These are phyloP conservation scores for Fusarium incarnatum DNA, from an alignment of 2,329 filamentous ascomycete species.

Conservation along the genomic window DNA sequence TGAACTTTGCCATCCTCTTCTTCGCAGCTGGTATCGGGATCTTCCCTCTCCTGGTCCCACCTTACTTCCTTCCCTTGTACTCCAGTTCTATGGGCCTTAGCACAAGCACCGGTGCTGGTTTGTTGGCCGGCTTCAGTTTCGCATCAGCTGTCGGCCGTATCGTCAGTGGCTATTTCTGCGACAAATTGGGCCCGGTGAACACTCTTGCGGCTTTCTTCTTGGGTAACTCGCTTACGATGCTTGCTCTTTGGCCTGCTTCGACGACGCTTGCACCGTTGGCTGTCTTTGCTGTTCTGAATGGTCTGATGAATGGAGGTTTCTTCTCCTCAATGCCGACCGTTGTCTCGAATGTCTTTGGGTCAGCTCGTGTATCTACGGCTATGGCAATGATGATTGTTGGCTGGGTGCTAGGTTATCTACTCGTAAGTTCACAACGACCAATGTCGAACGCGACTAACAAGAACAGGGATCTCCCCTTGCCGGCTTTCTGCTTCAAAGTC, in stretches of 20 bases:
- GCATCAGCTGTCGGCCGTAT: conserved; percentile 69
- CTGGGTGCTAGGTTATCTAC: conserved; percentile 71
- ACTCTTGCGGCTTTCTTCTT: conserved; percentile 63
- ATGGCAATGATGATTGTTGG: conserved; percentile 72
- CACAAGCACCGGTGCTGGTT: conserved; percentile 63
- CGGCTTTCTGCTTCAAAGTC: conserved; percentile 67
- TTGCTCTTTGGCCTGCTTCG: conserved; percentile 71
- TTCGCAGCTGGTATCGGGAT: conserved; percentile 65
- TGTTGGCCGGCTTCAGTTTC: conserved; percentile 72
- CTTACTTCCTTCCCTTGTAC: conserved; percentile 71
- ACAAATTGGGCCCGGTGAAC: conserved; percentile 67
- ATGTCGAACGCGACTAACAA: not conserved
- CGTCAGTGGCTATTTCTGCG: conserved; percentile 64
- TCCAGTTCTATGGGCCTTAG: conserved; percentile 65
- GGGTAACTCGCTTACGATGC: conserved; percentile 67
- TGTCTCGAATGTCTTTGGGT: conserved; percentile 69
- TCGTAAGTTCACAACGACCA: conserved; percentile 55
- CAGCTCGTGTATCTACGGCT: conserved; percentile 63
- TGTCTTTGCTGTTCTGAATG: conserved; percentile 70
- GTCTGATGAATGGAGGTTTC: conserved; percentile 70
- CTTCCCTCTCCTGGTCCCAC: conserved; percentile 70
- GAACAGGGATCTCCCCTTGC: conserved; percentile 68
- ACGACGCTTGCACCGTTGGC: conserved; percentile 64
- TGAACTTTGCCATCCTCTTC: conserved; percentile 65
- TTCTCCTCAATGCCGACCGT: conserved; percentile 73